phyloP scores from a whole-genome alignment of 2,329 filamentous ascomycete species.

The Colletotrichum gigasporum region DNA sequence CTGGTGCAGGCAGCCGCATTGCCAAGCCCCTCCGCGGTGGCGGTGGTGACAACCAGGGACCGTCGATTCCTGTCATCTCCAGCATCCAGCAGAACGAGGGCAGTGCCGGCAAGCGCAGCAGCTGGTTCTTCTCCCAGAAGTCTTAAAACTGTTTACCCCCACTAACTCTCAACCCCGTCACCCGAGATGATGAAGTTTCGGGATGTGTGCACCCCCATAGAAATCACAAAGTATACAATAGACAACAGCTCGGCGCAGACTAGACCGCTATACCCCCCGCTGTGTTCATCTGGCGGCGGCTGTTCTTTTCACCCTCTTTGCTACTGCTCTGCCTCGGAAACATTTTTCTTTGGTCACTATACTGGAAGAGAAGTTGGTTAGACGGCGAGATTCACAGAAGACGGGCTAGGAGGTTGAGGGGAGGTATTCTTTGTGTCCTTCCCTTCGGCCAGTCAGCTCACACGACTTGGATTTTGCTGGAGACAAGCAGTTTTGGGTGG shows the following conservation, averaged over 20 bases:
- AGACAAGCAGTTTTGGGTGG: constrained; percentile 12
- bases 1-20: constrained; percentile 70
- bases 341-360: constrained; percentile 25
- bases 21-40: constrained; percentile 75
- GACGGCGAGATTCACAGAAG: constrained; percentile 16
- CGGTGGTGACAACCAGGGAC: constrained; percentile 55
- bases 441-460: background rate
- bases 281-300: constrained; percentile 12
- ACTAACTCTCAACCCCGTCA: background rate
- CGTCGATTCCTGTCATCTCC: constrained; percentile 64
- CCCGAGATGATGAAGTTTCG: background rate
- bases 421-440: constrained; percentile 8
- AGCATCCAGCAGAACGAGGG: constrained; percentile 68
- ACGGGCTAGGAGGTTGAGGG: background rate
- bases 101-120: constrained; percentile 70
- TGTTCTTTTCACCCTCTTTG: background rate
- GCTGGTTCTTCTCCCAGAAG: constrained; percentile 77
- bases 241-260: constrained; percentile 20
- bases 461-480: constrained; percentile 7
- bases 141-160: constrained; percentile 43
- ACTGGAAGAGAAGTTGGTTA: constrained; percentile 10
- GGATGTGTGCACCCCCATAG: constrained; percentile 3
- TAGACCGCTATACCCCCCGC: constrained; percentile 27
- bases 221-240: constrained; percentile 11
- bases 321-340: background rate